Conservation (phyloP, 768 basidiomycete genomes). For the Boletellus sp. region DNA sequence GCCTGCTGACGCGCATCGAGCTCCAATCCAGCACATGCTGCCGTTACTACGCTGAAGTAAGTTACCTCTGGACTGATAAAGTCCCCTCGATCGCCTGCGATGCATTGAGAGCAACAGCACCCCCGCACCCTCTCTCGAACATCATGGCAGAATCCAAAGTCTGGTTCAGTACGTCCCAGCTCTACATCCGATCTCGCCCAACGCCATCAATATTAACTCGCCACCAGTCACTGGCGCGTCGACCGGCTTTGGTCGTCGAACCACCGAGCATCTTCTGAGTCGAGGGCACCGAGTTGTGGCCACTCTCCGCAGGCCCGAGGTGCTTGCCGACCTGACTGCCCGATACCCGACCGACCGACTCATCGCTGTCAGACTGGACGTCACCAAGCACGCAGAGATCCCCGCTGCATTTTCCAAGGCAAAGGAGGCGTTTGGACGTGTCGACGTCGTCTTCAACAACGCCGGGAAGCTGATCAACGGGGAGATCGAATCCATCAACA, state of each 20-base stretch:
- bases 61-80: background rate
- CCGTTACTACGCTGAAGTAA: too few relatives aligned
- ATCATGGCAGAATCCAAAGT: constrained; percentile 13
- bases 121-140: background rate
- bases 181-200: background rate
- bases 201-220: background rate
- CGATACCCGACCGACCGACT: constrained; percentile 23
- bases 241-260: constrained; percentile 37
- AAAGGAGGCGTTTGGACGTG: constrained; percentile 29
- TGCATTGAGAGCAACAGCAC: too few relatives aligned
- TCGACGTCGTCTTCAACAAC: constrained; percentile 40
- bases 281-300: constrained; percentile 40
- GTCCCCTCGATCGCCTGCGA: background rate
- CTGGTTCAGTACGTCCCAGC: constrained; percentile 13
- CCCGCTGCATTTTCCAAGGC: constrained; percentile 27
- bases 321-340: constrained; percentile 25
- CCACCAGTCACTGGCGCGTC: constrained; percentile 38
- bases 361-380: constrained; percentile 32
- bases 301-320: constrained; percentile 40
- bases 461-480: constrained; percentile 28
- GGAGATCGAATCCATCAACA: constrained; percentile 35
- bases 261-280: constrained; percentile 33
- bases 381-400: constrained; percentile 26
- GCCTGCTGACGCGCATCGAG: too few relatives aligned
- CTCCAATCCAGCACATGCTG: too few relatives aligned